These are phyloP conservation scores for Linum usitatissimum DNA, from an alignment of 345 rosid genomes.

Conservation along the genomic window DNA sequence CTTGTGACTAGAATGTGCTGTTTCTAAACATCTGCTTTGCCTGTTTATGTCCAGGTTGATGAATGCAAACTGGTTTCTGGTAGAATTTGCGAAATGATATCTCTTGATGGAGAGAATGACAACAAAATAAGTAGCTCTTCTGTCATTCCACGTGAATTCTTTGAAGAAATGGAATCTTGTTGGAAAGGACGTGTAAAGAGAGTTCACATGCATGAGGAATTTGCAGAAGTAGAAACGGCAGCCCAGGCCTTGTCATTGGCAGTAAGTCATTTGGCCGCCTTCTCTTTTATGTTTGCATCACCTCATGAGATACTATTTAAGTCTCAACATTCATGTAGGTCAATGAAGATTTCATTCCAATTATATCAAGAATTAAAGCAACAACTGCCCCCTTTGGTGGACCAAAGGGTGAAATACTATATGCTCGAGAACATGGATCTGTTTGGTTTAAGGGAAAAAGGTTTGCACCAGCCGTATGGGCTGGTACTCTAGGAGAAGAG, in stretches of 20 bases:
- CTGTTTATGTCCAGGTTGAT: conserved; percentile 36
- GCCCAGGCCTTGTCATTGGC: conserved; percentile 64
- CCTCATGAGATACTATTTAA: conserved; percentile 6
- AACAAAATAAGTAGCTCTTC: conserved; percentile 31
- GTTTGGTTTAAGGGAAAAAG: conserved; percentile 93
- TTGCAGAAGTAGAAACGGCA: conserved; percentile 48
- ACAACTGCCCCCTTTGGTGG: conserved; percentile 68
- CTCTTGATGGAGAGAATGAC: conserved; percentile 57
- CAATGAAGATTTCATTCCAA: conserved; percentile 73
- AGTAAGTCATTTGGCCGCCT: conserved; percentile 30
- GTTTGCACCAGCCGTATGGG: conserved; percentile 75
- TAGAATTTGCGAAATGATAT: conserved; percentile 61
- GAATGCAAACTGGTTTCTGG: conserved; percentile 63
- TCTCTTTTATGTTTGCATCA: background rate
- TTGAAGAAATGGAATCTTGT: conserved; percentile 77
- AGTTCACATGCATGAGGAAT: conserved; percentile 61
- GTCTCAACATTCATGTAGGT: conserved; percentile 33
- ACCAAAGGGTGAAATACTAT: conserved; percentile 71
- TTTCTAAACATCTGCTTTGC: background rate
- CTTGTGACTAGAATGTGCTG: background rate
- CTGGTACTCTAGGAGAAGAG: conserved; percentile 79
- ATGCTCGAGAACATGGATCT: conserved; percentile 87
- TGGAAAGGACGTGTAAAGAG: conserved; percentile 85
- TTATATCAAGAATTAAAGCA: conserved; percentile 66
- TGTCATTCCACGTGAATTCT: conserved; percentile 62